These are phyloP conservation scores for Yarrowia galli DNA, from an alignment of 1,139 yeast species.

Conservation along the genomic window DNA sequence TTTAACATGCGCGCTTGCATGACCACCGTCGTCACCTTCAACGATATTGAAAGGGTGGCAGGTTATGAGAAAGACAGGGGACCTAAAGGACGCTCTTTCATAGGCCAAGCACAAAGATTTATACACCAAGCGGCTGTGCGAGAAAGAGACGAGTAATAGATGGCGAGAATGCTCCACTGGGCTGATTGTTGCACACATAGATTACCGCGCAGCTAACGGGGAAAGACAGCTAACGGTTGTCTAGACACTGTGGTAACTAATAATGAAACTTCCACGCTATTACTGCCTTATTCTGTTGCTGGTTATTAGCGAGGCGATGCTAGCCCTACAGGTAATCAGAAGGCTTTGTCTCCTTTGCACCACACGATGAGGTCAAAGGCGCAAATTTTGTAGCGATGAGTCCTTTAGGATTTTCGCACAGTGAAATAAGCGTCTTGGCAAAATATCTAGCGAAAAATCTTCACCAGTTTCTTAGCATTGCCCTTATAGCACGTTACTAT, in stretches of 20 bases:
- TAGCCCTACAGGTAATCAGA: too few relatives aligned
- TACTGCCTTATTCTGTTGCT: too few relatives aligned
- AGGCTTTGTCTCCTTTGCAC: background rate
- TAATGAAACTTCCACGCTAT: too few relatives aligned
- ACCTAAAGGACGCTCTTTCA: conserved; percentile 4
- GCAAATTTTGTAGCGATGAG: conserved; percentile 9
- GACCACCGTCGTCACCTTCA: conserved; percentile 26
- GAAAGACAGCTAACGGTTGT: background rate
- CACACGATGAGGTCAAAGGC: background rate
- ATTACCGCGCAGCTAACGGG: background rate
- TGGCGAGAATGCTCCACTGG: background rate
- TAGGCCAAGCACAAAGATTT: background rate
- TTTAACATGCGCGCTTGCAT: conserved; percentile 25
- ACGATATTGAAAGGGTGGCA: conserved; percentile 21
- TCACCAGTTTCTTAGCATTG: background rate
- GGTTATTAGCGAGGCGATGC: too few relatives aligned
- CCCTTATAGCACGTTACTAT: background rate
- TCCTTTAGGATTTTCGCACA: conserved; percentile 8
- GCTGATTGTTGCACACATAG: background rate
- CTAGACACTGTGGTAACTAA: too few relatives aligned
- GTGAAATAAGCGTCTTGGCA: conserved; percentile 24
- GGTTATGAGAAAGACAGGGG: conserved; percentile 7
- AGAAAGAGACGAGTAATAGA: background rate
- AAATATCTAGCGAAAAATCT: conserved; percentile 1
- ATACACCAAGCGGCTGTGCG: background rate